Evolutionary conservation across 2,329 filamentous ascomycete species (phyloP).

Genomic region (Colletotrichum sidae): DNA sequence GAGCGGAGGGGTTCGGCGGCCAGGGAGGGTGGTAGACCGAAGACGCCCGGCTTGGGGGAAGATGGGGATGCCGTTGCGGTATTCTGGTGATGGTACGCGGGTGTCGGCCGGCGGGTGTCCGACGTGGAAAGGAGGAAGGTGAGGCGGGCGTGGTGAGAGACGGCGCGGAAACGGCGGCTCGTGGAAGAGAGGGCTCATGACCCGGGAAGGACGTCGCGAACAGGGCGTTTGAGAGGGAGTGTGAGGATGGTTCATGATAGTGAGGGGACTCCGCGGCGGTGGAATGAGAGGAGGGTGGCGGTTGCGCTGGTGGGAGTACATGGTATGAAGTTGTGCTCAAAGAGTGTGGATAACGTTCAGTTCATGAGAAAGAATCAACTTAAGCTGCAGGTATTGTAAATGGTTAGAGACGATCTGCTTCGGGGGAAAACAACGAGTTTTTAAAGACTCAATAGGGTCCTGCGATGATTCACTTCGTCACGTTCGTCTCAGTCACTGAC

Average conservation of each 20-base stretch:
- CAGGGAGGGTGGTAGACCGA: not conserved
- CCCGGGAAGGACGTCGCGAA: not conserved
- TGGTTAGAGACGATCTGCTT: not conserved
- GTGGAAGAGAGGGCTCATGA: constrained; percentile 5
- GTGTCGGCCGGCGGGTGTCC: not conserved
- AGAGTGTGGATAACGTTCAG: not conserved
- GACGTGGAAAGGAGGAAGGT: not conserved
- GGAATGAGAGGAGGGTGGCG: constrained; percentile 21
- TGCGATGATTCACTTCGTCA: no score
- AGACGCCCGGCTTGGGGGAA: not conserved
- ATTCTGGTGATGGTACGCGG: not conserved
- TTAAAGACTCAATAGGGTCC: no score
- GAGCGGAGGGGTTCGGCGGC: not conserved
- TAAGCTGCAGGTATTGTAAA: not conserved
- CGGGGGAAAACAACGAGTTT: no score
- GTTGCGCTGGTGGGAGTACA: constrained; percentile 23
- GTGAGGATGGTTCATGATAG: not conserved
- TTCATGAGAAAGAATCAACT: no score
- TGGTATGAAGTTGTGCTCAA: not conserved
- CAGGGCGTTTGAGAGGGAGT: not conserved
- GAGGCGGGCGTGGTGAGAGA: not conserved
- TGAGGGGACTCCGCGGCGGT: not conserved
- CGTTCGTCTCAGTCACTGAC: no score
- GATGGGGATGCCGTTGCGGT: not conserved
- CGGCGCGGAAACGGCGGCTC: not conserved